A percentile compares a stretch with the other conserved stretches of the same genome.
Conservation (phyloP, 2,329 filamentous ascomycete genomes). For the Hymenoscyphus scutula region DNA sequence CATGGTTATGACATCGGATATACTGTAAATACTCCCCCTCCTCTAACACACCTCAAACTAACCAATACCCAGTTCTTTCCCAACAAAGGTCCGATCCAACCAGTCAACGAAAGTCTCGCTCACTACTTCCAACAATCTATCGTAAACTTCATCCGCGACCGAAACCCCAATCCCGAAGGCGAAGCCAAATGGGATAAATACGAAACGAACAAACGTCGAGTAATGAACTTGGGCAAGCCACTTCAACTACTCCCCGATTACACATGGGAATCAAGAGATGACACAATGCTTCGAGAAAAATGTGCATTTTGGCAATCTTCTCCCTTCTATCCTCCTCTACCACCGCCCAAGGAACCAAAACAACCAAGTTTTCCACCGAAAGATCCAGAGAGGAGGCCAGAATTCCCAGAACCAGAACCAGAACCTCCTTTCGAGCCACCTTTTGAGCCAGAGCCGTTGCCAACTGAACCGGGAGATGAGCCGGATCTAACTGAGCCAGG, state of each 20-base stretch:
- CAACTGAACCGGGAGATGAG: too few species aligned
- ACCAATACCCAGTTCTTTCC: not conserved
- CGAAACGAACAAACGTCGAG: not conserved
- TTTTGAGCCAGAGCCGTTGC: too few species aligned
- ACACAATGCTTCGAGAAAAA: not conserved
- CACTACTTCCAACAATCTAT: not conserved
- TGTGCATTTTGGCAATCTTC: conserved; percentile 1
- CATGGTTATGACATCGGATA: not conserved
- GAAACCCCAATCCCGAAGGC: not conserved
- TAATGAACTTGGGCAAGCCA: not conserved
- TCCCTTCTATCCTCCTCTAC: not conserved
- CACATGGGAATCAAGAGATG: not conserved
- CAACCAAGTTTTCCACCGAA: not conserved
- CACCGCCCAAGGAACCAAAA: not conserved
- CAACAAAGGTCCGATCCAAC: not conserved
- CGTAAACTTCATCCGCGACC: not conserved
- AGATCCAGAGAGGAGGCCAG: not conserved
- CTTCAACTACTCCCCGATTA: not conserved
- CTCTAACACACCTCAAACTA: not conserved
- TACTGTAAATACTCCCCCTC: not conserved
- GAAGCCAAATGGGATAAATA: not conserved
- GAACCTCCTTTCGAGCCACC: not conserved
- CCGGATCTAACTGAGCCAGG: too few species aligned
- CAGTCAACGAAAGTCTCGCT: not conserved
- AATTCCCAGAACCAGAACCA: not conserved